Percentiles rank a stretch among this genome's conserved stretches.
phyloP scores from a whole-genome alignment of 192 early-diverging fungal genomes.

The Chytriomyces confervae region DNA sequence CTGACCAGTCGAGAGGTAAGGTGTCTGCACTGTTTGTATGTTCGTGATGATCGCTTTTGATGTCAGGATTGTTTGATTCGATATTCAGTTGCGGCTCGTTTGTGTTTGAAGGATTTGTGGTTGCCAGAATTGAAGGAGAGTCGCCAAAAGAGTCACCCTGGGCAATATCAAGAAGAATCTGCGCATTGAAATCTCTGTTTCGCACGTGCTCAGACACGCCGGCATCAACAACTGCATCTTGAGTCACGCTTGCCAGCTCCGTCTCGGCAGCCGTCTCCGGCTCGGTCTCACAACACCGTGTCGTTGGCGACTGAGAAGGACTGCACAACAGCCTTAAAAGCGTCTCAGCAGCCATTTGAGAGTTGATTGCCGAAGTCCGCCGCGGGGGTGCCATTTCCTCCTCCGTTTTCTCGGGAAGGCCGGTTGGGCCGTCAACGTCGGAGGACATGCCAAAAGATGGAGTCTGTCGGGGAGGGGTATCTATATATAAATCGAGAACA shows the following conservation, averaged over 20 bases:
- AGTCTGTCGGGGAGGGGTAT: background rate
- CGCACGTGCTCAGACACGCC: background rate
- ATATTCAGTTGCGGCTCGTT: background rate
- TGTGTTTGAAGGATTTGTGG: background rate
- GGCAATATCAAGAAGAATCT: background rate
- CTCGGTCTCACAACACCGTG: background rate
- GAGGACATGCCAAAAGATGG: too few species aligned
- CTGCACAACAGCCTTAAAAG: background rate
- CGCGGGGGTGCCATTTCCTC: background rate
- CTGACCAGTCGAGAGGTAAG: background rate
- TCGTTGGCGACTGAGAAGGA: background rate
- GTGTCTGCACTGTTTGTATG: background rate
- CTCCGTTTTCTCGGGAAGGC: too few species aligned
- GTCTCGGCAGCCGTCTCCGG: background rate
- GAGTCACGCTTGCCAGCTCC: background rate
- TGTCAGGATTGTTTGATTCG: background rate
- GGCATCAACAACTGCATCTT: background rate
- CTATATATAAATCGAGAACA: background rate
- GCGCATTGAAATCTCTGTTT: background rate
- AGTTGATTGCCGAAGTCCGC: background rate
- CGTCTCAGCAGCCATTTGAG: constrained; percentile 4
- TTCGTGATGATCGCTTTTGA: background rate
- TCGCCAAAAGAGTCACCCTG: background rate
- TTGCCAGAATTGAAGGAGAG: background rate
- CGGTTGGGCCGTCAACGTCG: too few species aligned